Conservation (phyloP, 345 rosid genomes). For the Hibiscus syriacus region DNA sequence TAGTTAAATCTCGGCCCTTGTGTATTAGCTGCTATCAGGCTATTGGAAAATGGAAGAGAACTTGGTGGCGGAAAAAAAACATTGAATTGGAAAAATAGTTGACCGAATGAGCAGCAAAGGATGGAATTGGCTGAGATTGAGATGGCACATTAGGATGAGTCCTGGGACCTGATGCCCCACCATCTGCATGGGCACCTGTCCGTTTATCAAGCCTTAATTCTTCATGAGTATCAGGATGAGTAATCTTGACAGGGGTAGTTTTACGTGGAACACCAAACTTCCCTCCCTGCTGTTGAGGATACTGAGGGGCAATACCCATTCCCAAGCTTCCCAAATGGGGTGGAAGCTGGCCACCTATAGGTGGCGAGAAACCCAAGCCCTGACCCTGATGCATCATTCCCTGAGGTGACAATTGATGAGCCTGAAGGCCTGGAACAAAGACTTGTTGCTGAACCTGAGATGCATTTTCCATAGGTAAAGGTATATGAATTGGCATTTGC, state of each 20-base stretch:
- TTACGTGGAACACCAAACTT: conserved; percentile 60
- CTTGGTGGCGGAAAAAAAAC: conserved; percentile 37
- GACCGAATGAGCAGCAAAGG: conserved; percentile 46
- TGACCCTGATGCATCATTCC: conserved; percentile 85
- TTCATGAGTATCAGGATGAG: conserved; percentile 88
- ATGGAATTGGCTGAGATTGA: conserved; percentile 47
- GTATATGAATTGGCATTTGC: conserved; percentile 68
- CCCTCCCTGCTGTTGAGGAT: conserved; percentile 66
- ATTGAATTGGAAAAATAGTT: conserved; percentile 45
- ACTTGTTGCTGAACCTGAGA: conserved; percentile 62
- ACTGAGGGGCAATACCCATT: conserved; percentile 52
- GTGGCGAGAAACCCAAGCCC: conserved; percentile 55
- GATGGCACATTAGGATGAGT: conserved; percentile 51
- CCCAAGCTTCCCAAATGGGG: conserved; percentile 65
- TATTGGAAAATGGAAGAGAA: conserved; percentile 48
- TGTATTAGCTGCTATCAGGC: conserved; percentile 49
- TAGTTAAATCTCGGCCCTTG: conserved; percentile 57
- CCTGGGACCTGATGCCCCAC: conserved; percentile 42
- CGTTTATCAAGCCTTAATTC: conserved; percentile 87
- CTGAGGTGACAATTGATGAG: conserved; percentile 70
- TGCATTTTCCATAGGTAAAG: conserved; percentile 57
- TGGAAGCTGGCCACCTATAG: conserved; percentile 55
- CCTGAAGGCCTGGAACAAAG: conserved; percentile 66
- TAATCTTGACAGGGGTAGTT: conserved; percentile 59
- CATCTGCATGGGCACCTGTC: conserved; percentile 47